Evolutionary conservation across 768 basidiomycete species (phyloP).

Genomic region (Suillus variegatus): DNA sequence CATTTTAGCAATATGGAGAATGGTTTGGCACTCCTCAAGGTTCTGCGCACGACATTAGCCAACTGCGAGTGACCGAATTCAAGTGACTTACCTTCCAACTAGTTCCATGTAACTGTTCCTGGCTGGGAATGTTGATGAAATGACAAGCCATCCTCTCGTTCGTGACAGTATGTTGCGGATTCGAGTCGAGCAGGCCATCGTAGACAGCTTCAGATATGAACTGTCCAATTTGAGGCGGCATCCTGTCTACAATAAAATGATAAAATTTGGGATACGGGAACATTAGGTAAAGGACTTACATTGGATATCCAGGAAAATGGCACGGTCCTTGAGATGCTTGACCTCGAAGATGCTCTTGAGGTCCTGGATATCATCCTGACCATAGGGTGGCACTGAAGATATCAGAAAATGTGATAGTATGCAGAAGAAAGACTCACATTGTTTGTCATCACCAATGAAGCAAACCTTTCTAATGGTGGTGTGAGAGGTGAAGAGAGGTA

Average conservation of each 20-base stretch:
- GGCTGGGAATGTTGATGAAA: conserved; percentile 59
- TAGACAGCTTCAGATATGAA: conserved; percentile 75
- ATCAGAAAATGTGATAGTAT: conserved; percentile 28
- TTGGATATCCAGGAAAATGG: conserved; percentile 69
- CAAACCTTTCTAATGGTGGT: conserved; percentile 49
- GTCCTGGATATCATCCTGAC: conserved; percentile 63
- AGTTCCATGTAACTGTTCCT: conserved; percentile 36
- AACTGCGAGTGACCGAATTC: conserved; percentile 2
- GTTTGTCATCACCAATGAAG: conserved; percentile 70
- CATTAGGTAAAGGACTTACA: conserved; percentile 46
- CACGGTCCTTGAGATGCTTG: conserved; percentile 50
- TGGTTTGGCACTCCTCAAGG: conserved; percentile 51
- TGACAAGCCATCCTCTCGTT: conserved; percentile 47
- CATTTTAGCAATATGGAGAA: conserved; percentile 56
- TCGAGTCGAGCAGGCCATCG: conserved; percentile 57
- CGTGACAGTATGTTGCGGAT: conserved; percentile 49
- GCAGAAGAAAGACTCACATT: conserved; percentile 45
- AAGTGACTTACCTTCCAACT: conserved; percentile 40
- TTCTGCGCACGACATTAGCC: conserved; percentile 47
- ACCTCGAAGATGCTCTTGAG: conserved; percentile 81
- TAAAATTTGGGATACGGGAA: conserved; percentile 10
- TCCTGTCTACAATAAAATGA: conserved; percentile 56
- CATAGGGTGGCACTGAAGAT: conserved; percentile 74
- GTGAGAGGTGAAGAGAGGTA: conserved; percentile 36
- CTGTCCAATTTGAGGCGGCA: conserved; percentile 78